A percentile compares a stretch with the other conserved stretches of the same genome.
Evolutionary conservation across 306 rosid genomes (phyloP).

Genomic region (Dryas alaskensis): DNA sequence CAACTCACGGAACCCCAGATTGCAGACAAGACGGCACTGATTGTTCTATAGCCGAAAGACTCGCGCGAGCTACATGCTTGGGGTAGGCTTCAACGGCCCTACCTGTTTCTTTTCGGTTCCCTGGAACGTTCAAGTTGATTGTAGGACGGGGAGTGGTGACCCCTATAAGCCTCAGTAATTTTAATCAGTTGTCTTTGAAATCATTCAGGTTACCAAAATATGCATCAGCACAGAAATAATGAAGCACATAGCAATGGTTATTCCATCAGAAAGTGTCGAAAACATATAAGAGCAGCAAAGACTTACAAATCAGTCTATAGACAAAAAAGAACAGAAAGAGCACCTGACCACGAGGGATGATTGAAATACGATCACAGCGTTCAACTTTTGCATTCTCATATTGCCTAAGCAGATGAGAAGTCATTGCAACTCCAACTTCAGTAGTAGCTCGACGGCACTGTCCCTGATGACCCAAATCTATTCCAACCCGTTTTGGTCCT

Average conservation of each 20-base stretch:
- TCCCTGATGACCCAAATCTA: slow-evolving; percentile 77
- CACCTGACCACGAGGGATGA: slow-evolving; percentile 98
- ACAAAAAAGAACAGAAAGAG: slow-evolving; percentile 36
- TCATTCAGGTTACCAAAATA: not conserved
- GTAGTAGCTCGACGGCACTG: slow-evolving; percentile 95
- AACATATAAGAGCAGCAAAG: slow-evolving; percentile 22
- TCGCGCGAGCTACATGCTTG: too few species aligned
- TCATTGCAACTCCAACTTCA: slow-evolving; percentile 88
- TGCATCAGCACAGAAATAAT: not conserved
- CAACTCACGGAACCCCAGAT: too few species aligned
- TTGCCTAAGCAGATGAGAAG: slow-evolving; percentile 85
- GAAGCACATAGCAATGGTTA: not conserved
- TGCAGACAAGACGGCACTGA: too few species aligned
- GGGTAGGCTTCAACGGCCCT: too few species aligned
- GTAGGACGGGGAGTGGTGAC: too few species aligned
- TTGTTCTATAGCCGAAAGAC: too few species aligned
- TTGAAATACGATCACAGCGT: slow-evolving; percentile 84
- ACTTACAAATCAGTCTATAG: slow-evolving; percentile 1
- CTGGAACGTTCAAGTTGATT: too few species aligned
- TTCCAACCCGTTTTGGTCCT: slow-evolving; percentile 81
- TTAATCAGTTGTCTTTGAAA: not conserved
- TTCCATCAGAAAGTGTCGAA: slow-evolving; percentile 5
- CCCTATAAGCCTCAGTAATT: not conserved
- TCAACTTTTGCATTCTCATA: slow-evolving; percentile 82
- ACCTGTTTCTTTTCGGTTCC: too few species aligned